Conservation (phyloP, 345 rosid species). For the Arabidopsis arenosa region DNA sequence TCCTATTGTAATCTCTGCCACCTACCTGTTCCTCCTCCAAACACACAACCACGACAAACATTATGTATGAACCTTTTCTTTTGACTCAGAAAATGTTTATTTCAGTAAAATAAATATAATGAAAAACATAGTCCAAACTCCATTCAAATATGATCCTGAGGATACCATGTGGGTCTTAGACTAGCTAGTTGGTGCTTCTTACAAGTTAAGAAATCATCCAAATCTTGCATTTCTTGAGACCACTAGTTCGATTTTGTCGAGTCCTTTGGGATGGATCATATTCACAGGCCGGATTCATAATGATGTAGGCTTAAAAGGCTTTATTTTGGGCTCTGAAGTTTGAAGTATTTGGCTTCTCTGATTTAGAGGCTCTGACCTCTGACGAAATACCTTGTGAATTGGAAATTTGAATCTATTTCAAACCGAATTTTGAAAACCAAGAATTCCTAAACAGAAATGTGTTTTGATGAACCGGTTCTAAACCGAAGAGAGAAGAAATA, state of each 20-base stretch:
- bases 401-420: conserved; percentile 12
- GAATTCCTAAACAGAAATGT: conserved; percentile 36
- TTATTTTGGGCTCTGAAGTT: not conserved
- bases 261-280: not conserved
- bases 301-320: not conserved
- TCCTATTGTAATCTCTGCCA: conserved; percentile 44
- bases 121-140: not conserved
- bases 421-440: not conserved
- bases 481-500: conserved; percentile 31
- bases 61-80: not conserved
- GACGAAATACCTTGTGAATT: not conserved
- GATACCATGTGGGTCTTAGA: not conserved
- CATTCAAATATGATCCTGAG: not conserved
- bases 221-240: not conserved
- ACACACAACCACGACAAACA: conserved; percentile 35
- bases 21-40: conserved; percentile 41
- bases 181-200: not conserved
- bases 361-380: not conserved
- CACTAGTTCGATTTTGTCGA: not conserved
- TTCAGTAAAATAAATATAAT: not conserved
- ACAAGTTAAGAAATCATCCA: not conserved
- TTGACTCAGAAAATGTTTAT: not conserved
- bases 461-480: conserved; percentile 31
- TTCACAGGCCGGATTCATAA: not conserved
- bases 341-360: not conserved